Evolutionary conservation across 2,329 filamentous ascomycete genomes (phyloP), one percentile per base, ranked within the genome.

Genomic region (Microsporum ferrugineum): DNA sequence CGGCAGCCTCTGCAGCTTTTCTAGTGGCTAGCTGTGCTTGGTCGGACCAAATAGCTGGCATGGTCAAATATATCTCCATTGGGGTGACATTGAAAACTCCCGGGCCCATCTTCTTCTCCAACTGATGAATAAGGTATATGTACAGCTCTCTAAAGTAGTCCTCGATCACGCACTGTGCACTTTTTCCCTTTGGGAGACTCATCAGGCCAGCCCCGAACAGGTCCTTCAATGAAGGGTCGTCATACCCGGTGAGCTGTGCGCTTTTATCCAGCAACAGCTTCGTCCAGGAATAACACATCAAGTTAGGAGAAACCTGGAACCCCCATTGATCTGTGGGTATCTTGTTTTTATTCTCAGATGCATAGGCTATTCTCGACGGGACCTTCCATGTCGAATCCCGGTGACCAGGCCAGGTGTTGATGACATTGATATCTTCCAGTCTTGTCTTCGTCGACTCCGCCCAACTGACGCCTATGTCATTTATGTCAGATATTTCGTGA

Each of bases 241-340:
- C 68, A 49, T 64, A 67, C 10, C 67, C 58, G 0, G 67, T 64
- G 0, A 62, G 10, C 14, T 62, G 57, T 5, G 60, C 62, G 23
- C 64, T 60, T 12, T 62, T 53, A 41, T 70, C 70, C 1, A 72
- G 64, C 5, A 70, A 59, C 10, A 72, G 63, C 57, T 72, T 72
- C 14, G 67, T 69, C 70, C 70, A 71, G 0, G 64, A 65, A 51
- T 69, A 71, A n/a, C 62, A 58, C 27, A 60, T 65, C 65, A 68
- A 65, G 7, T 63, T 65, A 0, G 66, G 63, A 17, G 58, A 47
- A 2, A 71, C 67, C 34, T 68, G 60, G 58, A 65, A 71, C 2
- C 70, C 70, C 68, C 69, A 72, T 27, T 57, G 47, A 8, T 62
- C 60, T 5, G 43, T 47, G 0, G 27, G 17, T 5, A 61, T 53